Percentiles rank a stretch among this genome's conserved stretches.
Conservation (phyloP, 75 land plant species). For the Cryptomeria japonica region DNA sequence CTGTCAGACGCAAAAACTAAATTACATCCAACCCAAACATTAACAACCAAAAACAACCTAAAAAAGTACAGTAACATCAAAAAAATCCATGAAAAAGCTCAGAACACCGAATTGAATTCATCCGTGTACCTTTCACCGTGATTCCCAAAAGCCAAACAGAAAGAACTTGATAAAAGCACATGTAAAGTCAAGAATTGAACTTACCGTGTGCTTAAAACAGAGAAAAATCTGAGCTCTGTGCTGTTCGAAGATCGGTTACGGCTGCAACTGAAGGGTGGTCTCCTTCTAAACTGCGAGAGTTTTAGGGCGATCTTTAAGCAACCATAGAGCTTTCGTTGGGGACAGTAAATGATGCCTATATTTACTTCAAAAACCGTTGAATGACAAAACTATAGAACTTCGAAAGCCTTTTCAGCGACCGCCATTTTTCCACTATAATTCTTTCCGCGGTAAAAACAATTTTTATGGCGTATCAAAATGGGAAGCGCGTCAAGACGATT, state of each 20-base stretch:
- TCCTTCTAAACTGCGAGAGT: not conserved
- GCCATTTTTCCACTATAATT: not conserved
- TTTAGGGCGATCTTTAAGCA: not conserved
- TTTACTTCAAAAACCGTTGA: not conserved
- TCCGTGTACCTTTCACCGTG: not conserved
- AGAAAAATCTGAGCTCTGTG: not conserved
- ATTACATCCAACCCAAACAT: not conserved
- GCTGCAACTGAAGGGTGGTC: not conserved
- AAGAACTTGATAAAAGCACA: not conserved
- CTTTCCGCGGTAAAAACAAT: no score
- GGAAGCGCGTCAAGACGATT: not conserved
- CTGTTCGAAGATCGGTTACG: not conserved
- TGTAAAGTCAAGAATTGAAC: not conserved
- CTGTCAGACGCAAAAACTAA: not conserved
- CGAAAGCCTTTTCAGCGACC: not conserved
- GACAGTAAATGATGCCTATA: not conserved
- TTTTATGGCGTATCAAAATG: no score
- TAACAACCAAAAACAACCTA: not conserved
- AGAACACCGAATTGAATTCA: not conserved
- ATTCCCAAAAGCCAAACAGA: not conserved
- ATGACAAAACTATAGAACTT: not conserved
- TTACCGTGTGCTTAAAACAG: not conserved
- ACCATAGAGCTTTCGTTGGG: not conserved
- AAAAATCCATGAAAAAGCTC: not conserved
- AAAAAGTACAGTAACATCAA: not conserved